A percentile compares a stretch with the other conserved stretches of the same genome.
Conservation (phyloP, 2,329 filamentous ascomycete genomes). For the Volutella citrinella region DNA sequence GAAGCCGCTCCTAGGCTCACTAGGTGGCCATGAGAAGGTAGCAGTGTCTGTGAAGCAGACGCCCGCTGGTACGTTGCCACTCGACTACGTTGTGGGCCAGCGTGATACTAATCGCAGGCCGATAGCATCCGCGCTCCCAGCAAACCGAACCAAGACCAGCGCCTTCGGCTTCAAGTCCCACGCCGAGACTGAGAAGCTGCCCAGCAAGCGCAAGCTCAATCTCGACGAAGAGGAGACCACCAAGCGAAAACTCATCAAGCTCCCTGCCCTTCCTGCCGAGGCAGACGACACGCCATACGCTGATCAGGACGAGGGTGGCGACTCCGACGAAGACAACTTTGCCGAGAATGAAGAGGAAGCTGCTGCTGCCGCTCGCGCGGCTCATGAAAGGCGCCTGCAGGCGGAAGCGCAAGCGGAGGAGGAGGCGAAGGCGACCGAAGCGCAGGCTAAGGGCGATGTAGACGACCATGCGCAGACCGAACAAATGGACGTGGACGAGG, state of each 20-base stretch:
- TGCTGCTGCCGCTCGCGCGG: slow-evolving; percentile 78
- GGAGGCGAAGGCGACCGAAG: slow-evolving; percentile 22
- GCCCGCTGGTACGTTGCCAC: slow-evolving; percentile 38
- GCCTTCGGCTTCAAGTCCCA: slow-evolving; percentile 79
- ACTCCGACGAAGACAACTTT: slow-evolving; percentile 73
- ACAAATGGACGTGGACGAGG: slow-evolving; percentile 55
- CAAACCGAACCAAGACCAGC: slow-evolving; percentile 70
- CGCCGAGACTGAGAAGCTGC: slow-evolving; percentile 62
- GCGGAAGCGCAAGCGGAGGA: slow-evolving; percentile 39
- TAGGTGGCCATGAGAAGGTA: slow-evolving; percentile 38
- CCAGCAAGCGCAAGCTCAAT: slow-evolving; percentile 71
- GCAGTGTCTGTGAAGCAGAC: slow-evolving; percentile 30
- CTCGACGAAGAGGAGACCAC: slow-evolving; percentile 87
- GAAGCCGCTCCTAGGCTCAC: slow-evolving; percentile 45
- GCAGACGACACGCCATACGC: slow-evolving; percentile 59
- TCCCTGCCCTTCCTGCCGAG: slow-evolving; percentile 73
- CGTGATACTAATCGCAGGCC: slow-evolving; percentile 20
- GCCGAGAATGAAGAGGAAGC: slow-evolving; percentile 84
- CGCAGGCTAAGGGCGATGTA: slow-evolving; percentile 25
- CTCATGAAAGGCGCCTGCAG: slow-evolving; percentile 73
- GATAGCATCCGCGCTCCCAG: slow-evolving; percentile 56
- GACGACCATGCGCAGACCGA: slow-evolving; percentile 29
- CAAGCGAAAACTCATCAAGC: slow-evolving; percentile 84
- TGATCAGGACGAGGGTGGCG: slow-evolving; percentile 65
- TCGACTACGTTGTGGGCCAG: slow-evolving; percentile 2